Evolutionary conservation across 768 basidiomycete genomes (phyloP).

Genomic region (Porphyrellus cyaneotinctus): DNA sequence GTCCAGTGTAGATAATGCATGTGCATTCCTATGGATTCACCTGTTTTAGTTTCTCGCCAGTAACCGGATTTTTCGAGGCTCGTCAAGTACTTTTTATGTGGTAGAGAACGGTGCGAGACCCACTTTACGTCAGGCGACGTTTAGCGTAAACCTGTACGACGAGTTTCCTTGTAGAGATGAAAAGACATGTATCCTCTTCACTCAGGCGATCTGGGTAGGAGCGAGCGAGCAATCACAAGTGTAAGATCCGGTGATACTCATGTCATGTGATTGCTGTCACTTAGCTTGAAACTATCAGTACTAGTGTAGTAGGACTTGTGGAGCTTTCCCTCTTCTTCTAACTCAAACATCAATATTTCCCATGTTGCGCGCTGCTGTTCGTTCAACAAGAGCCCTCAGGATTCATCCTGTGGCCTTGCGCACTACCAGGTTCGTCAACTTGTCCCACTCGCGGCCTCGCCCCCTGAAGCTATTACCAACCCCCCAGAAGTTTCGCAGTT

Average conservation of each 20-base stretch:
- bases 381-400: slow-evolving; percentile 12
- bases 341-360: neutral
- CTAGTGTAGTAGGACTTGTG: too few species aligned
- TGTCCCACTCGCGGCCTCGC: neutral
- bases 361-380: slow-evolving; percentile 26
- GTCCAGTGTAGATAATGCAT: slow-evolving; percentile 16
- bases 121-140: too few species aligned
- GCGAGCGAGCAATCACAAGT: too few species aligned
- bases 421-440: slow-evolving; percentile 17
- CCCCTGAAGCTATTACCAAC: neutral
- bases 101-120: too few species aligned
- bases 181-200: too few species aligned
- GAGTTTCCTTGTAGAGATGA: too few species aligned
- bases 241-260: neutral
- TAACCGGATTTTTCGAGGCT: neutral
- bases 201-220: too few species aligned
- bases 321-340: neutral
- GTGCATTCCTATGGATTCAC: slow-evolving; percentile 15
- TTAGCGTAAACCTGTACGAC: too few species aligned
- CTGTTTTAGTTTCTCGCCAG: neutral
- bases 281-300: too few species aligned
- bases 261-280: slow-evolving; percentile 25
- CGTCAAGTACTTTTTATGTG: too few species aligned
- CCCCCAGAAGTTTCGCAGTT: slow-evolving; percentile 22
- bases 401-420: neutral